Evolutionary conservation across 441 rosid genomes (phyloP), one percentile per base, ranked within the genome.

Genomic region (Bocquillonia castaneifolia): DNA sequence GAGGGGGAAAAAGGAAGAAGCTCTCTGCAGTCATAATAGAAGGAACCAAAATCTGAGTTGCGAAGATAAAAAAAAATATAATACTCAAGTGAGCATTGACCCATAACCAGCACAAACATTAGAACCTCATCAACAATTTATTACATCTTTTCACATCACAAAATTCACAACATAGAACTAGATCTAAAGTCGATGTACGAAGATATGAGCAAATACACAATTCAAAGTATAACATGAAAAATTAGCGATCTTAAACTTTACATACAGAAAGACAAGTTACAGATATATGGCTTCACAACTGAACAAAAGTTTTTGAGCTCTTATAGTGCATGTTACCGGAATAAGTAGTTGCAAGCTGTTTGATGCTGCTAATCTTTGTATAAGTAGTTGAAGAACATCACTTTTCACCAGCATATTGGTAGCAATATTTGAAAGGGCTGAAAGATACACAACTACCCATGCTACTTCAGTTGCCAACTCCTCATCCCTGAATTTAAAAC

Each of bases 391-490:
- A 74, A 89, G 84, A 71, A 81, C 85, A 80, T 84, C 88, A 31
- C 84, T 83, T 72, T 90, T 93, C 77, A 90, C 85, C 68, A 93
- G 79, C 79, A 90, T 31, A 77, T 75, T 73, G 55, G 96, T 82
- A 50, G 96, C 97, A 10, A 80, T 64, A 82, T 88, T 87, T 69
- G 99, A 94, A 53, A 91, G 99, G 29, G 99, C 97, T 36, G 99
- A 94, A 52, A 94, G 97, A 84, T 91, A 94, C 66, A 90, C 99
- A 74, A 90, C 88, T 22, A 89, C 86, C 98, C 98, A 91, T 70
- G 95, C 95, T 74, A 93, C 92, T 81, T 93, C 98, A 40, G 91
- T 91, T 61, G 97, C 88, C 81, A 87, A 76, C 72, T 88, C 97
- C 74, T 88, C 98, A 76, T 91, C 92, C 82, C 98, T 93, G 80